Evolutionary conservation across 306 rosid genomes (phyloP).

Genomic region (Corylus heterophylla): DNA sequence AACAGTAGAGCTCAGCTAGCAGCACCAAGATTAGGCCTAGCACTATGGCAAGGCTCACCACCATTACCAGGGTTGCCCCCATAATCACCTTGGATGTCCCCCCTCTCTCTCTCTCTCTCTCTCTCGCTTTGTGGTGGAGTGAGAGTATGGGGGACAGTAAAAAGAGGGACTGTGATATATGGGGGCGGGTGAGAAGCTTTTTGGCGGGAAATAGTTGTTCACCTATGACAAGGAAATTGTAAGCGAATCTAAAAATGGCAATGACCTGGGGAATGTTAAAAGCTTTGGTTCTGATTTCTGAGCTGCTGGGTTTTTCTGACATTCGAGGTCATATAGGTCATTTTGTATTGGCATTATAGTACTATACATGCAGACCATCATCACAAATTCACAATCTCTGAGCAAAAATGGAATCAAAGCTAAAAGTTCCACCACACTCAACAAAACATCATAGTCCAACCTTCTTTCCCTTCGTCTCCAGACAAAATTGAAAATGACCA

Average conservation of each 20-base stretch:
- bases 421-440: neutral
- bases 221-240: constrained; percentile 25
- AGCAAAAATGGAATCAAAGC: neutral
- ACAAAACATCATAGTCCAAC: neutral
- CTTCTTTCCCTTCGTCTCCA: neutral
- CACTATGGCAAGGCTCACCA: constrained; percentile 76
- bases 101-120: constrained; percentile 36
- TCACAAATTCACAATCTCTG: neutral
- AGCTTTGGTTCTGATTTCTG: constrained; percentile 31
- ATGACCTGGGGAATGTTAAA: constrained; percentile 45
- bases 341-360: neutral
- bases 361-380: neutral
- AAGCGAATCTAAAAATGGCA: constrained; percentile 35
- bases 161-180: constrained; percentile 29
- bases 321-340: constrained; percentile 38
- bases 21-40: constrained; percentile 76
- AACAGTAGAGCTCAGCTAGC: constrained; percentile 88
- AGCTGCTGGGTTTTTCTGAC: constrained; percentile 31
- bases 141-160: constrained; percentile 21
- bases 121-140: neutral
- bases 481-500: neutral
- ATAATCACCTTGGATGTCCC: constrained; percentile 81
- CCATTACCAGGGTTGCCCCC: constrained; percentile 87
- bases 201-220: constrained; percentile 63
- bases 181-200: constrained; percentile 21